A percentile compares a stretch with the other conserved stretches of the same genome.
These are phyloP conservation scores for Stachybotrys elegans DNA, from an alignment of 2,329 filamentous ascomycete genomes.

Conservation along the genomic window DNA sequence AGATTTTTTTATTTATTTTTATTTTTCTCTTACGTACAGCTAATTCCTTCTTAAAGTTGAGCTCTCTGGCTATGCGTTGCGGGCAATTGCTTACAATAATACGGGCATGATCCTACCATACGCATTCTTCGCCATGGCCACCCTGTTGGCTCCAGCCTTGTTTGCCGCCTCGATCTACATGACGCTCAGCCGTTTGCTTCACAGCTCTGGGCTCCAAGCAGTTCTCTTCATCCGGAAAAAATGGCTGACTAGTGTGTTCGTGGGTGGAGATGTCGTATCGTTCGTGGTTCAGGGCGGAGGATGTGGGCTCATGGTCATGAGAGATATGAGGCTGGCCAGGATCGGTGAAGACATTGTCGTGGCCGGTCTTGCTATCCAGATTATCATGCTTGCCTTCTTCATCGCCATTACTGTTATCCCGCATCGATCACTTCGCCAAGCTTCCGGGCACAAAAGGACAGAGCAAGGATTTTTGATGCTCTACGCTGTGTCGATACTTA, in stretches of 20 bases:
- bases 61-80: neutral
- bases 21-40: neutral
- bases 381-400: neutral
- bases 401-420: neutral
- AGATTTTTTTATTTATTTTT: neutral
- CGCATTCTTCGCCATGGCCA: neutral
- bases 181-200: neutral
- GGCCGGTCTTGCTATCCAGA: neutral
- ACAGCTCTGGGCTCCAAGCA: too few relatives aligned
- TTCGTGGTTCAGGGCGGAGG: neutral
- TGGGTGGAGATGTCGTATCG: neutral
- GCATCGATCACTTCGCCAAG: neutral
- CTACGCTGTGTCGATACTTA: neutral
- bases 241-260: neutral
- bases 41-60: neutral
- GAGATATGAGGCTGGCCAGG: neutral
- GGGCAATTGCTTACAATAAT: neutral
- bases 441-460: neutral
- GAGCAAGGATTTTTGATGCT: neutral
- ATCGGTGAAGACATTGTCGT: neutral
- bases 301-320: neutral
- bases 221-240: neutral
- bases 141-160: neutral
- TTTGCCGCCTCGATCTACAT: conserved; percentile 1
- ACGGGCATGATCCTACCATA: neutral